Evolutionary conservation across 2,329 filamentous ascomycete genomes (phyloP), one percentile per base, ranked within the genome.

Genomic region (Ophiocordyceps sinensis): DNA sequence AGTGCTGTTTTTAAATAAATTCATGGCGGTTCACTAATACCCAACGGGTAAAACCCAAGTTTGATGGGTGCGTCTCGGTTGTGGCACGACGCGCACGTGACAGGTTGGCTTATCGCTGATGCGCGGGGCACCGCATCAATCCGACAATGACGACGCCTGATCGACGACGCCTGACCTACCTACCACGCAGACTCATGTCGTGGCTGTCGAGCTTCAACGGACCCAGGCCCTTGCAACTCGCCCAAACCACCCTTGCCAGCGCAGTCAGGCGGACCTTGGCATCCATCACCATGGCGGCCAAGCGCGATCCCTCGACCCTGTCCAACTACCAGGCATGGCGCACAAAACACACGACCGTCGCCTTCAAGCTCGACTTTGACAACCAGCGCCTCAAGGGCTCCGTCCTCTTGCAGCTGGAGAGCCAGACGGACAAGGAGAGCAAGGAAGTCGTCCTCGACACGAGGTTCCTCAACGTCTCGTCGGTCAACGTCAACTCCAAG

Each of bases 261-360:
- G 23, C 23, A 26, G 23, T 9, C 23, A 26, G 23, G 23, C 38
- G 42, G 26, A 19, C 14, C 32, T 55, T 61, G 40, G 55, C 56
- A 45, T 50, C 56, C 11, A 46, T 51, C 46, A 56, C 44, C 38
- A 60, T 59, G 58, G 47, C 49, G 58, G 47, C 49, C 38, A 53
- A 50, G 39, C 76, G 85, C 54, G 89, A 96, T 64, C 87, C 87
- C 41, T 93, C 87, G 60, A 95, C 91, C 23, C 66, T 91, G 44
- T 83, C 85, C 57, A 96, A 96, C 67, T 95, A 95, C 63, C 79
- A 85, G 60, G 79, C 82, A 42, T 95, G 86, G 79, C 70, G 76
- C 45, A 94, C 85, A 15, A 79, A 73, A 57, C 87, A 95, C 65
- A 91, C 86, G 17, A 80, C 76, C 17, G 83, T 85, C 43, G 78